phyloP scores from a whole-genome alignment of 345 rosid genomes.

The Populus simonii region DNA sequence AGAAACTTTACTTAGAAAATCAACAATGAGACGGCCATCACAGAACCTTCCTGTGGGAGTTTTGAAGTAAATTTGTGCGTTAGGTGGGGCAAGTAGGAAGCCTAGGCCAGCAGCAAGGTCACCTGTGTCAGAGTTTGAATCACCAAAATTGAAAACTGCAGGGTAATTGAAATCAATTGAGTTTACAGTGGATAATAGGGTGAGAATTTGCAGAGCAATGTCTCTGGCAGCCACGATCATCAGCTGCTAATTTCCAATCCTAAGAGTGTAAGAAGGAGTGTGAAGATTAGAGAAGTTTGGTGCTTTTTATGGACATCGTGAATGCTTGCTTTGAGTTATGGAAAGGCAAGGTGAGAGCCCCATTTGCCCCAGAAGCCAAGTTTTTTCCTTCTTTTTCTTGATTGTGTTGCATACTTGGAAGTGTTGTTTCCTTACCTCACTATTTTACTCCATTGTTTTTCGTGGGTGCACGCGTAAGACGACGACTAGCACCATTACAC shows the following conservation, averaged over 20 bases:
- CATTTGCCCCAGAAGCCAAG: slow-evolving; percentile 15
- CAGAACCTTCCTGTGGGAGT: slow-evolving; percentile 53
- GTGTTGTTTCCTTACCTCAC: background rate
- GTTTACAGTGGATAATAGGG: slow-evolving; percentile 4
- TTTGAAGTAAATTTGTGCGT: slow-evolving; percentile 48
- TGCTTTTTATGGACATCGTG: slow-evolving; percentile 1
- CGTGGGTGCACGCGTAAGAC: slow-evolving; percentile 13
- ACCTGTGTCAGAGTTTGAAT: slow-evolving; percentile 72
- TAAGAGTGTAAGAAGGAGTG: background rate
- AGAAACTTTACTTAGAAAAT: slow-evolving; percentile 45
- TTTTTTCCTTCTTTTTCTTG: background rate
- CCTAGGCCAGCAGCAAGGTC: slow-evolving; percentile 51
- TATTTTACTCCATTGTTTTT: slow-evolving; percentile 11
- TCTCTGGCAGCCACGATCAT: slow-evolving; percentile 18
- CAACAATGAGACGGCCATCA: slow-evolving; percentile 64
- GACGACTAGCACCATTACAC: background rate
- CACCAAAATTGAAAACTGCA: slow-evolving; percentile 60
- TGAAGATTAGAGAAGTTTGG: background rate
- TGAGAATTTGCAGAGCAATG: background rate
- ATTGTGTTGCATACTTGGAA: slow-evolving; percentile 4
- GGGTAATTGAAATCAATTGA: slow-evolving; percentile 43
- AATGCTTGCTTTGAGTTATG: slow-evolving; percentile 23
- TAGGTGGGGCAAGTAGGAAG: slow-evolving; percentile 37
- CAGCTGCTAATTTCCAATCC: background rate
- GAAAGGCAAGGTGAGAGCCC: slow-evolving; percentile 10